Percentiles rank a stretch among this genome's conserved stretches.
phyloP scores from a whole-genome alignment of 1,284 basidiomycete species.

The Marasmius fiardii region DNA sequence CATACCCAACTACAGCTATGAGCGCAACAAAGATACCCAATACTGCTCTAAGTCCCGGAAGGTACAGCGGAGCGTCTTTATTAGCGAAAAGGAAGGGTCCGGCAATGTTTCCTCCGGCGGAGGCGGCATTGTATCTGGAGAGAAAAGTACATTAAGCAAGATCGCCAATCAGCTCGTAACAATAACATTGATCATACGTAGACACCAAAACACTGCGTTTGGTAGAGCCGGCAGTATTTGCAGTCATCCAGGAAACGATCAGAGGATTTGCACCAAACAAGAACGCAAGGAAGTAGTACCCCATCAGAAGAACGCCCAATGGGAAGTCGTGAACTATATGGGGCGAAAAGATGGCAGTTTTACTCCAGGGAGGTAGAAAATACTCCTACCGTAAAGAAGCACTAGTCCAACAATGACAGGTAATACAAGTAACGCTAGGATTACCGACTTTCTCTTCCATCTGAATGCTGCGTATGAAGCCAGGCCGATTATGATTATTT shows the following conservation, averaged over 20 bases:
- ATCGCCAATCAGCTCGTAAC: no score
- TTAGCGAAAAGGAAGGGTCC: conserved; percentile 16
- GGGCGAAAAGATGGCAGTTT: neutral
- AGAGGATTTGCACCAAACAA: conserved; percentile 15
- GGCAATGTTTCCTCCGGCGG: conserved; percentile 16
- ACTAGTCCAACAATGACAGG: conserved; percentile 15
- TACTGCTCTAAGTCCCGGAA: conserved; percentile 10
- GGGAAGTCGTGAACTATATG: neutral
- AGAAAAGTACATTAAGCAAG: neutral
- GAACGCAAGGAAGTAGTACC: conserved; percentile 17
- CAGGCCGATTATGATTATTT: conserved; percentile 13
- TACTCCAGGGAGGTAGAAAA: neutral
- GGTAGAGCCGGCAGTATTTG: conserved; percentile 17
- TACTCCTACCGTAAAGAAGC: conserved; percentile 10
- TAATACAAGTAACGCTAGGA: conserved; percentile 8
- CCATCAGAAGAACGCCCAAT: conserved; percentile 11
- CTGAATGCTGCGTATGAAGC: conserved; percentile 11
- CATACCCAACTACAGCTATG: conserved; percentile 5
- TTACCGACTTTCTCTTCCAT: conserved; percentile 9
- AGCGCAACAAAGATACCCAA: conserved; percentile 14
- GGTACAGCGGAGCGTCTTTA: conserved; percentile 12
- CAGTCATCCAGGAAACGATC: conserved; percentile 18
- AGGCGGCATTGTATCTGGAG: conserved; percentile 13
- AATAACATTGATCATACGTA: neutral
- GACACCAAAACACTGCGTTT: conserved; percentile 15